A percentile compares a stretch with the other conserved stretches of the same genome.
Evolutionary conservation across 2,329 filamentous ascomycete species (phyloP).

Genomic region (Aspergillus sp.): DNA sequence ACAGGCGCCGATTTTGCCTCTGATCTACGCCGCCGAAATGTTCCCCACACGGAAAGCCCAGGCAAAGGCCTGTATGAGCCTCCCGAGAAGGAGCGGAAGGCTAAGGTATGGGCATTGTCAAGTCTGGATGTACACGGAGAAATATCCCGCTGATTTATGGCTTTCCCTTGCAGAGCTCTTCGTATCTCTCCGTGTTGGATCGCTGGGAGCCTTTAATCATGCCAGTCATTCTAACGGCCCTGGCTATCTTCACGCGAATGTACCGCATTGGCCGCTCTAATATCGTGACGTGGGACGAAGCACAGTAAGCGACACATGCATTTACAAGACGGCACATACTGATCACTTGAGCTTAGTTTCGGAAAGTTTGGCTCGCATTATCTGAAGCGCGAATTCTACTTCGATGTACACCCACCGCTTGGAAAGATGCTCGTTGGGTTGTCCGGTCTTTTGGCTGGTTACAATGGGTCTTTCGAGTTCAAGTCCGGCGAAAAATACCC

Average conservation of each 20-base stretch:
- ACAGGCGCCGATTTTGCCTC: slow-evolving; percentile 32
- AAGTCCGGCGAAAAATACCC: slow-evolving; percentile 97
- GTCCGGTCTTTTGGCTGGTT: slow-evolving; percentile 92
- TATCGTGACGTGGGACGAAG: slow-evolving; percentile 75
- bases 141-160: not conserved
- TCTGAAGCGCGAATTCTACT: slow-evolving; percentile 99
- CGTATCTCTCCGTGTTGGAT: slow-evolving; percentile 45
- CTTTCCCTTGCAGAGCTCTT: slow-evolving; percentile 25
- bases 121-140: not conserved
- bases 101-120: slow-evolving; percentile 28
- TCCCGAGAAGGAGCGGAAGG: slow-evolving; percentile 35
- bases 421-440: slow-evolving; percentile 98
- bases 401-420: slow-evolving; percentile 91
- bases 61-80: slow-evolving; percentile 18
- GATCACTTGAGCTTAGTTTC: slow-evolving; percentile 30
- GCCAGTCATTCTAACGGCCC: slow-evolving; percentile 61
- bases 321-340: too few relatives aligned
- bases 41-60: slow-evolving; percentile 29
- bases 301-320: slow-evolving; percentile 55
- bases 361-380: slow-evolving; percentile 97
- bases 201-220: slow-evolving; percentile 62
- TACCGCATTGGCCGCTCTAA: slow-evolving; percentile 66
- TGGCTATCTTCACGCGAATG: slow-evolving; percentile 65
- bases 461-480: slow-evolving; percentile 99
- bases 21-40: slow-evolving; percentile 44